Base-by-base conservation (phyloP, 1,284 basidiomycete species). In the Malassezia globosa region DNA sequence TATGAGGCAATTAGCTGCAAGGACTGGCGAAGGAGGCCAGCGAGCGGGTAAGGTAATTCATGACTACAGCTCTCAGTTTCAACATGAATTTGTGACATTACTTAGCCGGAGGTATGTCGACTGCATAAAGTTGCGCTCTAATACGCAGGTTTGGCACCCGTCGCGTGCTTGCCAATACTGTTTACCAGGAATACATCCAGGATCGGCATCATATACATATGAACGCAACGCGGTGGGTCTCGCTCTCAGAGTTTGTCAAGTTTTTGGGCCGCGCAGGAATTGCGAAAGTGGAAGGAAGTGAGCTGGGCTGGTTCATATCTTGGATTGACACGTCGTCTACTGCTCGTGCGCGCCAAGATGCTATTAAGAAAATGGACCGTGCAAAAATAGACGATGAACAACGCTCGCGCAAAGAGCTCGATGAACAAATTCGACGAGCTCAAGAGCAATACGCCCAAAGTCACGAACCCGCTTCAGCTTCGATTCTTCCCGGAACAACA, bases 171-270 rank as follows among this genome's bases (percentile, higher is more conserved):
- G 88, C 88, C 31, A 99, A 99, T 71, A 82, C 82, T 42, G 92
- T 97, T 14, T 99, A 97, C 69, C 90, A 99, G 74, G 94, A 97
- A 73, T 90, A 87, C 74, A 99, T 97, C 61, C 80, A 86, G 53
- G 92, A 96, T 75, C 90, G 92, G 73, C 73, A 79, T 43, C 94
- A 97, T 73, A 77, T 90, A 21, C 94, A 99, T 76, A 97, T 99
- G 94, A 99, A 99, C 74, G 77, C 90, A 5, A 97, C 94, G 8
- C 81, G 87, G 54, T 97, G 94, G 90, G 86, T 94, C 21, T 94
- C 92, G 8, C 78, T 97, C 53, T 85, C 85, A 10, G 92, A 94
- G 66, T 99, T 97, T 63, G 78, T 82, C 64, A 89, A 92, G 73
- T 81, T 90, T 64, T 78, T 99, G 24, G 90, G 94, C 2, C 79